Conservation (phyloP, 2,329 filamentous ascomycete genomes). For the Metarhizium rileyi region DNA sequence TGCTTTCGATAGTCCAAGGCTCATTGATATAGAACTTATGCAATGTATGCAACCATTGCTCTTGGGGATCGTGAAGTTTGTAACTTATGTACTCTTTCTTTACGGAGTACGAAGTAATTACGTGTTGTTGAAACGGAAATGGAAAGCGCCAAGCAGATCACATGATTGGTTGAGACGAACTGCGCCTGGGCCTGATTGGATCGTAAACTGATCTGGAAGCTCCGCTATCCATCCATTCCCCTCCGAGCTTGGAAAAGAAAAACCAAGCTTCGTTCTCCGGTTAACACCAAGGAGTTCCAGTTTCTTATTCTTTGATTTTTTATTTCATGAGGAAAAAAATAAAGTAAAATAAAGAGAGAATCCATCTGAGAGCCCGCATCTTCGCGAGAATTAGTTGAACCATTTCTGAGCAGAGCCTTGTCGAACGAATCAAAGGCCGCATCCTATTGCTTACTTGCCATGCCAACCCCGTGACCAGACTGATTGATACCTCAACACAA, state of each 20-base stretch:
- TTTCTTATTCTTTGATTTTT: too few species aligned
- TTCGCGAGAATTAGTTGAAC: background rate
- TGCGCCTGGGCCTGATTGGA: background rate
- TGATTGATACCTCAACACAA: background rate
- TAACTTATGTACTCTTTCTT: background rate
- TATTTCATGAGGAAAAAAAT: too few species aligned
- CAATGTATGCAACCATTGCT: background rate
- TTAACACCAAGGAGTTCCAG: background rate
- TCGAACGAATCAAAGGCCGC: background rate
- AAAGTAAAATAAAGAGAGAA: background rate
- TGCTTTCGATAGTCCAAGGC: background rate
- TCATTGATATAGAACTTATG: background rate
- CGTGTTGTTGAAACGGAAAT: background rate
- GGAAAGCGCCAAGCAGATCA: constrained; percentile 1
- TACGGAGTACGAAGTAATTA: background rate
- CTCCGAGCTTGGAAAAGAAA: background rate
- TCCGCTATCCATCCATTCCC: constrained; percentile 3
- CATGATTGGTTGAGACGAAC: constrained; percentile 9
- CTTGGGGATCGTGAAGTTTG: background rate
- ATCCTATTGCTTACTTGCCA: background rate
- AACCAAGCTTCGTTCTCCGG: background rate
- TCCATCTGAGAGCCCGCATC: background rate
- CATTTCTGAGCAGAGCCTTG: background rate
- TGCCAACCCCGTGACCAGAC: background rate
- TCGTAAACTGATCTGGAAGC: background rate